A percentile compares a stretch with the other conserved stretches of the same genome.
Evolutionary conservation across 2,329 filamentous ascomycete species (phyloP).

Genomic region (Penicillium thymicola): DNA sequence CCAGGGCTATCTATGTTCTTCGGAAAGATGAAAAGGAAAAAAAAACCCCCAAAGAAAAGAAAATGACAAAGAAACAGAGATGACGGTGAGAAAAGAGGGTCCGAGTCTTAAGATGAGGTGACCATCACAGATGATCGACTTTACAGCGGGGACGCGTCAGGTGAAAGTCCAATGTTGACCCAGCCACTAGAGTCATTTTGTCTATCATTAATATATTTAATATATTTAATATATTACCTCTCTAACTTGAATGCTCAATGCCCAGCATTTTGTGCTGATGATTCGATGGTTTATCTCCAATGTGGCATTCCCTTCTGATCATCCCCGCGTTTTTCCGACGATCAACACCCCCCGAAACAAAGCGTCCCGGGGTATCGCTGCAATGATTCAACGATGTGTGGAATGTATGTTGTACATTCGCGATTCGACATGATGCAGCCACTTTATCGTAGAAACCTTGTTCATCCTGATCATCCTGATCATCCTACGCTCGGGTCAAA

Average conservation of each 20-base stretch:
- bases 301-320: not conserved
- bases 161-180: not conserved
- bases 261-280: not conserved
- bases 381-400: not conserved
- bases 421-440: slow-evolving; percentile 1
- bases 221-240: not conserved
- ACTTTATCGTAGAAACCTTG: not conserved
- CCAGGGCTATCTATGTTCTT: not conserved
- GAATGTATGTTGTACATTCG: not conserved
- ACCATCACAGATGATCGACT: slow-evolving; percentile 4
- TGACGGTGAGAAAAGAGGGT: not conserved
- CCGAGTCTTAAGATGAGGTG: not conserved
- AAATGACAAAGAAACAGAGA: not conserved
- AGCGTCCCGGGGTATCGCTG: not conserved
- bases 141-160: not conserved
- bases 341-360: not conserved
- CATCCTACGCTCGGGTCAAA: not conserved
- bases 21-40: not conserved
- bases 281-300: not conserved
- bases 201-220: not conserved
- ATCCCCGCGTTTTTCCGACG: not conserved
- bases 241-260: not conserved
- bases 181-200: not conserved
- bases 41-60: not conserved
- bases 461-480: not conserved